Evolutionary conservation across 306 rosid species (phyloP).

Genomic region (Echinosophora koreensis): DNA sequence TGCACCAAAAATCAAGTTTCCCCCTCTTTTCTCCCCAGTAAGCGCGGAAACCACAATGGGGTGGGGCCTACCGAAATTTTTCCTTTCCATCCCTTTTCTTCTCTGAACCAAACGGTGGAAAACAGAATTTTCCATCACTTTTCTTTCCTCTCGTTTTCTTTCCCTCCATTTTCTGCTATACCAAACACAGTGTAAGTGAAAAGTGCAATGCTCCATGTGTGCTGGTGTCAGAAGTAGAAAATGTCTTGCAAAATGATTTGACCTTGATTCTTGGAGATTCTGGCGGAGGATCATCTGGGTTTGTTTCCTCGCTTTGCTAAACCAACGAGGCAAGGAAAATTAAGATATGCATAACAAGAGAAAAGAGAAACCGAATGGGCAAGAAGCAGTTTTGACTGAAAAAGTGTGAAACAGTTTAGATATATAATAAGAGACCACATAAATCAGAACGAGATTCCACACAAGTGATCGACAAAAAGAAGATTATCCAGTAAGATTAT

Average conservation of each 20-base stretch:
- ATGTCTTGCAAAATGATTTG: slow-evolving; percentile 97
- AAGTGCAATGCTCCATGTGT: slow-evolving; percentile 69
- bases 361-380: slow-evolving; percentile 25
- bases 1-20: too few relatives aligned
- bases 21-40: too few relatives aligned
- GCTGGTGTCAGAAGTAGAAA: slow-evolving; percentile 97
- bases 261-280: slow-evolving; percentile 81
- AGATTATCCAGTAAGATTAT: slow-evolving; percentile 19
- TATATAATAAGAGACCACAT: slow-evolving; percentile 40
- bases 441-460: slow-evolving; percentile 27
- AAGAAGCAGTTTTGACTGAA: slow-evolving; percentile 27
- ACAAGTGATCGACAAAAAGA: slow-evolving; percentile 1
- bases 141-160: too few relatives aligned
- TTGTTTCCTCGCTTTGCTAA: slow-evolving; percentile 83
- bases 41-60: too few relatives aligned
- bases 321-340: slow-evolving; percentile 38
- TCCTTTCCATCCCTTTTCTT: too few relatives aligned
- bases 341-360: slow-evolving; percentile 35
- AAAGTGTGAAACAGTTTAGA: slow-evolving; percentile 32
- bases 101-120: too few relatives aligned
- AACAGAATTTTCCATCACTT: too few relatives aligned
- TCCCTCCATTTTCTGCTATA: too few relatives aligned
- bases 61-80: too few relatives aligned
- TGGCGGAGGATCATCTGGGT: slow-evolving; percentile 78
- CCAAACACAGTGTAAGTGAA: too few relatives aligned